Evolutionary conservation across 2,329 filamentous ascomycete genomes (phyloP).

Genomic region (Microthyrium microscopicum): DNA sequence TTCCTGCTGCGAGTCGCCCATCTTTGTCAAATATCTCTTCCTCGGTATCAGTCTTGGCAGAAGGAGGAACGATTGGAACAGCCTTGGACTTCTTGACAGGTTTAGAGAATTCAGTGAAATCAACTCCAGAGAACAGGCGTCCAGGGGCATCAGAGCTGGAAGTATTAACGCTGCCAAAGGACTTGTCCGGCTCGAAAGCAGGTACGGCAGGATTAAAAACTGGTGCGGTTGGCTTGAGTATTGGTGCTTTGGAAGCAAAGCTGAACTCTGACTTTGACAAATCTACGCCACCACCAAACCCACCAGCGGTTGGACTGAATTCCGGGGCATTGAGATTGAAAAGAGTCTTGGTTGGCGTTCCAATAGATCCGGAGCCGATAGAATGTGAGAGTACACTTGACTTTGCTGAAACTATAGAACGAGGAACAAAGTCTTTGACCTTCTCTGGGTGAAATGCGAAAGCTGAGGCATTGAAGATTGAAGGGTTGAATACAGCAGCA

Average conservation of each 20-base stretch:
- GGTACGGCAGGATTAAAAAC: constrained; percentile 10
- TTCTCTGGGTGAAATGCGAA: constrained; percentile 24
- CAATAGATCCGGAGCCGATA: constrained; percentile 31
- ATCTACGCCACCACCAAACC: constrained; percentile 2
- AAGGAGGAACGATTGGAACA: constrained; percentile 59
- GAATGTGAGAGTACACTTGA: constrained; percentile 23
- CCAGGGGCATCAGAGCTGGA: constrained; percentile 18
- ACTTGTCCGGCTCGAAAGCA: background rate
- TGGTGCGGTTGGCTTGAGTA: constrained; percentile 14
- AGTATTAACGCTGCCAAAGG: background rate
- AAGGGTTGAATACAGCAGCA: constrained; percentile 31
- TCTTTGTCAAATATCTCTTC: constrained; percentile 28
- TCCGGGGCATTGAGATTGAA: constrained; percentile 43
- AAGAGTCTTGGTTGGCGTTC: constrained; percentile 46
- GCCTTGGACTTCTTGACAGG: constrained; percentile 62
- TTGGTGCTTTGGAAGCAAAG: constrained; percentile 15
- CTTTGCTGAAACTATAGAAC: too few species aligned
- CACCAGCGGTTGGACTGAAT: constrained; percentile 5
- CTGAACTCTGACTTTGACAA: constrained; percentile 16
- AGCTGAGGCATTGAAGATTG: constrained; percentile 25
- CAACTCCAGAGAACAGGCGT: constrained; percentile 41
- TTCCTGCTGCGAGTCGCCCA: constrained; percentile 44
- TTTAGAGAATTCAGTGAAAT: constrained; percentile 44
- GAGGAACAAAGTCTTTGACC: constrained; percentile 8
- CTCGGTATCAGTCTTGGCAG: constrained; percentile 20